Conservation (phyloP, 352 stramenopile genomes). For the Phytophthora pini region DNA sequence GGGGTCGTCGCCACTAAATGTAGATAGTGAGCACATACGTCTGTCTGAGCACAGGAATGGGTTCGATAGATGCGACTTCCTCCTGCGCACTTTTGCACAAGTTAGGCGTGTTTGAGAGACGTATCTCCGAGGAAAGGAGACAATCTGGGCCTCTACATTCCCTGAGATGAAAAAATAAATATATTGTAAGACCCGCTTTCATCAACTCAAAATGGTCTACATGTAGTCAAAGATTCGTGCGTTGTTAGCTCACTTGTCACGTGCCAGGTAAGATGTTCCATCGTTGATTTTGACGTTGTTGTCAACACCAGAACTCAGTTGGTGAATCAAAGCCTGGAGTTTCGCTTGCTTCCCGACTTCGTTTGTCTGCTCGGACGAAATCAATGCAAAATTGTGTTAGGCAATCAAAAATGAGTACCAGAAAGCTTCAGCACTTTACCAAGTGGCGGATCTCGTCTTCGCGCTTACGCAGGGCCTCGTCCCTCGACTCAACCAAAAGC, state of each 20-base stretch:
- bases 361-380: slow-evolving; percentile 49
- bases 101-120: slow-evolving; percentile 9
- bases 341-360: slow-evolving; percentile 85
- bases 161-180: slow-evolving; percentile 38
- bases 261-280: slow-evolving; percentile 56
- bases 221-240: not conserved
- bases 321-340: slow-evolving; percentile 83
- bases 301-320: slow-evolving; percentile 77
- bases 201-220: slow-evolving; percentile 15
- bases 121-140: slow-evolving; percentile 13
- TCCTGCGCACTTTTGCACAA: slow-evolving; percentile 13
- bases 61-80: slow-evolving; percentile 2
- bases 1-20: slow-evolving; percentile 49
- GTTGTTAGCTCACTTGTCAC: slow-evolving; percentile 52
- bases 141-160: slow-evolving; percentile 21
- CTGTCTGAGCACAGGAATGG: slow-evolving; percentile 7
- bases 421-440: slow-evolving; percentile 38
- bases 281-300: slow-evolving; percentile 47
- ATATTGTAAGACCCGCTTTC: slow-evolving; percentile 33
- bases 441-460: slow-evolving; percentile 77
- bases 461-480: slow-evolving; percentile 66
- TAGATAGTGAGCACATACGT: slow-evolving; percentile 19
- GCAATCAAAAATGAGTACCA: not conserved
- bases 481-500: slow-evolving; percentile 61
- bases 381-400: slow-evolving; percentile 1